Percentiles rank a stretch among this genome's conserved stretches.
Evolutionary conservation across 2,329 filamentous ascomycete species (phyloP).

Genomic region (Fusarium citri): DNA sequence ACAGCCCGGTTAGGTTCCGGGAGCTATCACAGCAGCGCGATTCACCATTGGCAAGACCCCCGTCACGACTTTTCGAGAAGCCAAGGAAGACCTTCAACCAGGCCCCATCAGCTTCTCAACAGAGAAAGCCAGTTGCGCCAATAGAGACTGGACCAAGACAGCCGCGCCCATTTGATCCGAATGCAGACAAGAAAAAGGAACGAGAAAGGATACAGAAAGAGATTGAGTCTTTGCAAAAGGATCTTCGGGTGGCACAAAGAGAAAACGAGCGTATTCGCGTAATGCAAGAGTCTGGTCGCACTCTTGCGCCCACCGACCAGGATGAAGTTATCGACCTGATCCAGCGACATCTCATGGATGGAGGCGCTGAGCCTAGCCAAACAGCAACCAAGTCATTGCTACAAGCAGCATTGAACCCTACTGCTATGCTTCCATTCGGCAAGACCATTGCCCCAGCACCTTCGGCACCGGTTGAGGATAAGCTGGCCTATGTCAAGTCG

Average conservation of each 20-base stretch:
- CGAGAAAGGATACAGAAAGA: slow-evolving; percentile 67
- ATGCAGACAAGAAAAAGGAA: slow-evolving; percentile 62
- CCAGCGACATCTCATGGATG: slow-evolving; percentile 54
- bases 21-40: slow-evolving; percentile 51
- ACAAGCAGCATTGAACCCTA: slow-evolving; percentile 62
- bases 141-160: slow-evolving; percentile 4
- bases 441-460: slow-evolving; percentile 49
- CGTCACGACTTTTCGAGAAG: slow-evolving; percentile 46
- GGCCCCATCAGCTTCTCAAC: neutral
- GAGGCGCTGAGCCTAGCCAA: slow-evolving; percentile 46
- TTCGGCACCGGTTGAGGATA: slow-evolving; percentile 37
- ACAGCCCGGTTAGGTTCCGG: slow-evolving; percentile 64
- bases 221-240: slow-evolving; percentile 66
- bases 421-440: slow-evolving; percentile 64
- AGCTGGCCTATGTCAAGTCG: slow-evolving; percentile 62
- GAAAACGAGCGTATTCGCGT: slow-evolving; percentile 67
- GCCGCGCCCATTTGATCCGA: slow-evolving; percentile 49
- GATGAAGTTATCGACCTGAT: slow-evolving; percentile 57
- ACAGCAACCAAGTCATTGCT: slow-evolving; percentile 57
- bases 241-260: slow-evolving; percentile 66
- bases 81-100: slow-evolving; percentile 19
- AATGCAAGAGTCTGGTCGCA: slow-evolving; percentile 55
- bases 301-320: slow-evolving; percentile 50
- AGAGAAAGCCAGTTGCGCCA: neutral
- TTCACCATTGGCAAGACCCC: slow-evolving; percentile 63